Base-by-base conservation (phyloP, 495 filamentous ascomycete genomes). In the Penicillium odoratum region DNA sequence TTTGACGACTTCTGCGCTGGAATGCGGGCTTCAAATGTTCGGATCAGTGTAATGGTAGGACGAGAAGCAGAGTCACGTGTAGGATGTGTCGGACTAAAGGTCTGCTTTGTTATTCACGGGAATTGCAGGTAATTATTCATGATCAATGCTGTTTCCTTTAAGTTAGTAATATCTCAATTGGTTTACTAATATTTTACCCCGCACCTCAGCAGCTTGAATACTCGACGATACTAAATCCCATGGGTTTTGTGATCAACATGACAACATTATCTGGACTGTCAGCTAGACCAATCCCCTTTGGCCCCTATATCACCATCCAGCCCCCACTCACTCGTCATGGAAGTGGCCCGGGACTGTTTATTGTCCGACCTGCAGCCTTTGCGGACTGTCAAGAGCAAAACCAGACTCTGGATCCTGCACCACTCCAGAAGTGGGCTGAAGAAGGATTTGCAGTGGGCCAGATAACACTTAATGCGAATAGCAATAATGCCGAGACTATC, bases 301-400 rank as follows among this genome's bases (percentile, higher is more conserved):
- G 52, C 9, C 18, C 26, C n/a, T n/a, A 57, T 25, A 50, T 64
- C 7, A 45, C 55, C 26, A 33, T 83, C 9, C 81, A 84, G 47
- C 71, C 78, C 49, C 84, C 83, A 40, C 78, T 86, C 38, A 82
- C 84, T 4, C 77, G 81, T 43, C 77, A 78, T 48, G 83, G 81
- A 5, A 58, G 58, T 30, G 84, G 84, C 0, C 84, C 84, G 5
- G 82, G 81, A 25, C 63, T 87, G 4, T 65, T 87, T 43, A 56
- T 85, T 33, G 51, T 83, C 49, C 58, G 63, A 8, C 66, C 73
- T 3, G 34, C 28, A 29, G 54, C 43, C 29, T 61, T 64, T 50
- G 53, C 61, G 1, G 44, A 57, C 2, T 72, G 59, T 33, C 61
- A 69, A n/a, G 26, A 51, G 16, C 45, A 63, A 21, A 70, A 69